These are phyloP conservation scores for Chaetothyriales sp. DNA, from an alignment of 2,329 filamentous ascomycete genomes.

Conservation along the genomic window DNA sequence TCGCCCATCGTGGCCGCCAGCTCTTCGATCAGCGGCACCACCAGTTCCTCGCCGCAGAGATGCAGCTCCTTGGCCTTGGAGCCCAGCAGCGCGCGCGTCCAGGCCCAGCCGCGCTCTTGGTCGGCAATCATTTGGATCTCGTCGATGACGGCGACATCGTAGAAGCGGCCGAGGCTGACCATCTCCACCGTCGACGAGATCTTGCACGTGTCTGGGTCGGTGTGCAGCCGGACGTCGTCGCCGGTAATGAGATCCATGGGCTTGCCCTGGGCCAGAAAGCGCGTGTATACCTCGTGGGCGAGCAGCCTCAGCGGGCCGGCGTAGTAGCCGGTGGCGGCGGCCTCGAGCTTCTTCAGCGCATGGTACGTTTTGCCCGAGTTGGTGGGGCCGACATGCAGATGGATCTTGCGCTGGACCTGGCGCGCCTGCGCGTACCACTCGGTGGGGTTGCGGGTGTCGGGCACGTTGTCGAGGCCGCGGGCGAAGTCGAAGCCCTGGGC, in stretches of 20 bases:
- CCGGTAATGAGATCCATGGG: constrained; percentile 74
- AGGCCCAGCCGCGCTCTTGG: constrained; percentile 71
- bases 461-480: background rate
- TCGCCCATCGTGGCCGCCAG: constrained; percentile 72
- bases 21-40: constrained; percentile 63
- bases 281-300: constrained; percentile 88
- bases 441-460: constrained; percentile 57
- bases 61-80: constrained; percentile 80
- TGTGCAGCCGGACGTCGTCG: constrained; percentile 66
- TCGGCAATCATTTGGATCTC: constrained; percentile 97
- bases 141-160: constrained; percentile 90
- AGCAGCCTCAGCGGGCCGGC: constrained; percentile 78
- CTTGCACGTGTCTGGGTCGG: constrained; percentile 35
- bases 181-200: constrained; percentile 93
- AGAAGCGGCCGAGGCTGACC: constrained; percentile 43
- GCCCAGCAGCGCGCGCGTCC: constrained; percentile 82
- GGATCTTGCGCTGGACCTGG: constrained; percentile 64
- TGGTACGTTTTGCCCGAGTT: constrained; percentile 98
- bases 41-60: constrained; percentile 78
- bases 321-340: constrained; percentile 65
- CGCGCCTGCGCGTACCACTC: constrained; percentile 89
- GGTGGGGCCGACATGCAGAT: constrained; percentile 89
- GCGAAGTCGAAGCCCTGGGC: constrained; percentile 3
- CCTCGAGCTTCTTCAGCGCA: constrained; percentile 71
- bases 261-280: constrained; percentile 65